Percentiles rank a stretch among this genome's conserved stretches.
Conservation (phyloP, 257 asterid species). For the Voacanga thouarsii region DNA sequence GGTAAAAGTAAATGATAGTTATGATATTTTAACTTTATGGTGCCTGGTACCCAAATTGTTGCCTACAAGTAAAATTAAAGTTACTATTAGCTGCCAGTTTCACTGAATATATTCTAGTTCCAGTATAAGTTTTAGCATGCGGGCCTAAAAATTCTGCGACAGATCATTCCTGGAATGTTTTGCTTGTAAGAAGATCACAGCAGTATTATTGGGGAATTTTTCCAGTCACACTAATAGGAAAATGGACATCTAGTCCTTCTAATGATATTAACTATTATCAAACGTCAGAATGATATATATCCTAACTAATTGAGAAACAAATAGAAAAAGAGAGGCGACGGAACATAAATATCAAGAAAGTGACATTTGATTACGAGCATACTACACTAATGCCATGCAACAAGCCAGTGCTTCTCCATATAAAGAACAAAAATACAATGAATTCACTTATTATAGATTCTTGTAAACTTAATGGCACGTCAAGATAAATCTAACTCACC, state of each 20-base stretch:
- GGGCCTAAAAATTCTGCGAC: background rate
- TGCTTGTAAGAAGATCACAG: background rate
- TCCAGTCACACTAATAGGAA: background rate
- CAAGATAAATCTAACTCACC: slow-evolving; percentile 31
- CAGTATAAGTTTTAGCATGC: background rate
- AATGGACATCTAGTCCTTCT: background rate
- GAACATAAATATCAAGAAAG: background rate
- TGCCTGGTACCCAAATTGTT: background rate
- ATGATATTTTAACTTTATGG: background rate
- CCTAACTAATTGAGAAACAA: background rate
- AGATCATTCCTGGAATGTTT: background rate
- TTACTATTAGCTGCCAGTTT: background rate
- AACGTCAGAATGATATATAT: background rate
- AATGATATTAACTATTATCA: background rate
- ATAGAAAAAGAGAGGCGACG: background rate
- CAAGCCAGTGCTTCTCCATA: background rate
- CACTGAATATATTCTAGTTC: background rate
- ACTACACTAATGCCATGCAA: background rate
- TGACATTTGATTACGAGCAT: background rate
- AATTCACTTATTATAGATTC: background rate
- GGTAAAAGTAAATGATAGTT: background rate
- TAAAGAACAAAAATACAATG: background rate
- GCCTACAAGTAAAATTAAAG: background rate
- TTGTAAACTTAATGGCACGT: background rate
- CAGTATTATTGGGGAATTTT: background rate